phyloP scores from a whole-genome alignment of 2,329 filamentous ascomycete species.

The Neopestalotiopsis sp. region DNA sequence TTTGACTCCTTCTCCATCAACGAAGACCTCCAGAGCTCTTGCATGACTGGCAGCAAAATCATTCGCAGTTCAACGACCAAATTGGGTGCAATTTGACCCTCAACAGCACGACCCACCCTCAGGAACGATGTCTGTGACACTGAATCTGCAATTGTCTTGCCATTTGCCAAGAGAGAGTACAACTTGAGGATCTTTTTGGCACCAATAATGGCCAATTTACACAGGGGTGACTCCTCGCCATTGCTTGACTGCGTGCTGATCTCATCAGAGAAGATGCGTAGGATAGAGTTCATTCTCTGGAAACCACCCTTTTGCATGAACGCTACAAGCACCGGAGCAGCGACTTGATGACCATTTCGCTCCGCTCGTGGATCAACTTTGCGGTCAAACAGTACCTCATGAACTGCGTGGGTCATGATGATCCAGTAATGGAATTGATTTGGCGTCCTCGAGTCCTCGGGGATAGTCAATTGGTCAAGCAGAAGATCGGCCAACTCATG shows the following conservation, averaged over 20 bases:
- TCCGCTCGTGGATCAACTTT: slow-evolving; percentile 48
- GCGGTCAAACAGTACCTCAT: slow-evolving; percentile 79
- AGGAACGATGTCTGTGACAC: slow-evolving; percentile 57
- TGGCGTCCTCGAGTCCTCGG: slow-evolving; percentile 50
- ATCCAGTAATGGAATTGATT: slow-evolving; percentile 83
- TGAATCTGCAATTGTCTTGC: slow-evolving; percentile 82
- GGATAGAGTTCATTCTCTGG: slow-evolving; percentile 72
- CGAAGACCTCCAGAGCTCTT: slow-evolving; percentile 82
- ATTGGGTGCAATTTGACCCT: slow-evolving; percentile 62
- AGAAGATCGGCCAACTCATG: slow-evolving; percentile 74
- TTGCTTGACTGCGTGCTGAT: slow-evolving; percentile 45
- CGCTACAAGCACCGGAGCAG: slow-evolving; percentile 80
- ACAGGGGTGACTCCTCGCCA: slow-evolving; percentile 49
- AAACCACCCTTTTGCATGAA: slow-evolving; percentile 86
- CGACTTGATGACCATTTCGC: slow-evolving; percentile 56
- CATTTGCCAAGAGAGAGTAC: slow-evolving; percentile 76
- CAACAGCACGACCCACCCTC: slow-evolving; percentile 46
- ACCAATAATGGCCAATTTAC: slow-evolving; percentile 57
- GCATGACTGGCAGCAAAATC: slow-evolving; percentile 76
- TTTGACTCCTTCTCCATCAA: slow-evolving; percentile 84
- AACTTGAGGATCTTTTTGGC: slow-evolving; percentile 86
- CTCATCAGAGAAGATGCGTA: slow-evolving; percentile 70
- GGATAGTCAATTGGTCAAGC: slow-evolving; percentile 66
- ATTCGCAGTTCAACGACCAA: slow-evolving; percentile 86
- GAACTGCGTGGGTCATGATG: slow-evolving; percentile 77